A percentile compares a stretch with the other conserved stretches of the same genome.
Conservation (phyloP, 2,329 filamentous ascomycete genomes). For the Ophiostoma sp. region DNA sequence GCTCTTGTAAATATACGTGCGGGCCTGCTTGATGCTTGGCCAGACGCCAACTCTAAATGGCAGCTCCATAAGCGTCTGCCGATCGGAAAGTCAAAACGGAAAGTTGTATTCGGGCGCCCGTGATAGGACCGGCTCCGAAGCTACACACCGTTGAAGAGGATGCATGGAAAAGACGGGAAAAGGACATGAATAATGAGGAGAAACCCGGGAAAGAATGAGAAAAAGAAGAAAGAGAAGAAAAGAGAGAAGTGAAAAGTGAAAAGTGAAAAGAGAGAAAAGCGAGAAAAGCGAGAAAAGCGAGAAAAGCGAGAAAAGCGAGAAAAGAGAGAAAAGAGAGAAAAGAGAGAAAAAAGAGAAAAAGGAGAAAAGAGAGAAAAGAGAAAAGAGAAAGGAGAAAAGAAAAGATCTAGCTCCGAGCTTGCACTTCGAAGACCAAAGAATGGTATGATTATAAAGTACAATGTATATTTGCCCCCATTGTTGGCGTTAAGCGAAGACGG, state of each 20-base stretch:
- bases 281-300: too few relatives aligned
- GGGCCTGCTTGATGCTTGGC: background rate
- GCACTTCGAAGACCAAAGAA: background rate
- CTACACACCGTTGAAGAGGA: background rate
- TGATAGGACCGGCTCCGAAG: slow-evolving; percentile 11
- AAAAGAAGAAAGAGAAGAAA: background rate
- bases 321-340: background rate
- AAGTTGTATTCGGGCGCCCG: slow-evolving; percentile 11
- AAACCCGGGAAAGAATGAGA: too few relatives aligned
- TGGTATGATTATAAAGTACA: too few relatives aligned
- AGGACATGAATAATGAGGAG: too few relatives aligned
- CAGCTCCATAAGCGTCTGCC: slow-evolving; percentile 1
- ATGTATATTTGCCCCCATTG: slow-evolving; percentile 6
- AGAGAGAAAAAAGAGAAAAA: background rate
- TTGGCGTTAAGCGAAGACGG: background rate
- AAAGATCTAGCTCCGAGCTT: background rate
- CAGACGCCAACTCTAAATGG: slow-evolving; percentile 7
- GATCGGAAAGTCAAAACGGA: slow-evolving; percentile 10
- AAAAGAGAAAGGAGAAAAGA: background rate
- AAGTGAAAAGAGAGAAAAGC: background rate
- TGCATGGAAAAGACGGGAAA: background rate
- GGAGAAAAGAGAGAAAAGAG: background rate
- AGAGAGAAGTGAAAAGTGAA: background rate
- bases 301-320: too few relatives aligned
- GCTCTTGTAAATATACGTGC: background rate